Base-by-base conservation (phyloP, 1,284 basidiomycete genomes). In the Tremellales sp. region DNA sequence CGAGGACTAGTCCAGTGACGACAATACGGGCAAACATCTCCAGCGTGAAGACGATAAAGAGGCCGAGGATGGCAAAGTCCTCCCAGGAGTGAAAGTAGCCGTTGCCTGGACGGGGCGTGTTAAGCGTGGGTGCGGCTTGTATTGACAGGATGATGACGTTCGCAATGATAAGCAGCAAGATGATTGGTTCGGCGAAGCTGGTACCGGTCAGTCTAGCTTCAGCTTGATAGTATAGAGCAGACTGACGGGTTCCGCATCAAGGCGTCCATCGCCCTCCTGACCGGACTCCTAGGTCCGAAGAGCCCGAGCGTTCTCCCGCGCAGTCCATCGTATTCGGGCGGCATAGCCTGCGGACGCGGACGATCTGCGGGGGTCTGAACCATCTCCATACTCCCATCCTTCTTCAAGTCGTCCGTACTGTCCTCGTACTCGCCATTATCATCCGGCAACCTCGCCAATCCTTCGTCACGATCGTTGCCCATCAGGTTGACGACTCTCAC, bases 1-100 rank as follows among this genome's bases (percentile, higher is more conserved):
- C 92, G 51, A 97, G 80, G 23, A 97, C 70, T 57, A 98, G 82
- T 15, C 94, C 94, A 11, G 89, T 91, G 23, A 94, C 87, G 62
- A 89, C 82, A 67, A 96, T 92, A 21, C 93, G 84, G 36, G 89
- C 89, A 53, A 88, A 78, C 47, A 88, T 83, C 76, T 98, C 94
- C 35, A 96, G 87, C 83, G 91, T 93, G 78, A 92, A 97, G 57
- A 89, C 62, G 57, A 83, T 75, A 72, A 97, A 97, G 49, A 97
- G 76, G 27, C 65, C 80, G 66, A 97, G 88, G 17, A 97, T 76
- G 19, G 80, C 83, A 63, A 83, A 85, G 71, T 97, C 92, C 61
- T 91, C 86, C 89, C 92, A 94, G 12, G 74, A 63, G 51, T 85
- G 83, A 73, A 97, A 96, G 74, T 87, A 97, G 5, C 88, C 89